A percentile compares a stretch with the other conserved stretches of the same genome.
These are phyloP conservation scores for Barnettozyma californica DNA, from an alignment of 805 yeast genomes.

Conservation along the genomic window DNA sequence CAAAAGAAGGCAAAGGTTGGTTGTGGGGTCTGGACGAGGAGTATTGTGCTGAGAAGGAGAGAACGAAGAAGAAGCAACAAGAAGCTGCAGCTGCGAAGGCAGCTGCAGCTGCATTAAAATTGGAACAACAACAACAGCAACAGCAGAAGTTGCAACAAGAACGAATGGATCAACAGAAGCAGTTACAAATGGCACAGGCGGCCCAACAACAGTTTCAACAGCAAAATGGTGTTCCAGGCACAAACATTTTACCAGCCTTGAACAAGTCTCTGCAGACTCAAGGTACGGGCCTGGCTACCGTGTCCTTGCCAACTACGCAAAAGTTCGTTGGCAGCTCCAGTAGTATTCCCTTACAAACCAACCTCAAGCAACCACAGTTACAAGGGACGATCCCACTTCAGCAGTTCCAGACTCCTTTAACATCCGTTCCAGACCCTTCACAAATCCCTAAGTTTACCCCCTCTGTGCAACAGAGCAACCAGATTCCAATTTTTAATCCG, in stretches of 20 bases:
- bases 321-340: background rate
- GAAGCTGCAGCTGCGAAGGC: conserved; percentile 59
- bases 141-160: conserved; percentile 26
- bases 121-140: conserved; percentile 45
- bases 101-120: conserved; percentile 46
- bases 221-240: conserved; percentile 1
- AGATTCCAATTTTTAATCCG: conserved; percentile 8
- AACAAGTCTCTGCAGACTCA: conserved; percentile 4
- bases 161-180: conserved; percentile 25
- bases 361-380: background rate
- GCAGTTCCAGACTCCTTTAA: background rate
- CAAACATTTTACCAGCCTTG: conserved; percentile 1
- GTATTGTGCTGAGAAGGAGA: conserved; percentile 77
- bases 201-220: conserved; percentile 13
- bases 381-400: conserved; percentile 1
- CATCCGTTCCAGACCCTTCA: conserved; percentile 5
- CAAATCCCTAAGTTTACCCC: conserved; percentile 9
- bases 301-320: conserved; percentile 2
- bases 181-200: conserved; percentile 19
- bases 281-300: background rate
- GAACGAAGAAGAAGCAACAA: conserved; percentile 59
- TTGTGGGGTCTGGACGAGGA: conserved; percentile 89
- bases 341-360: conserved; percentile 3
- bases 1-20: conserved; percentile 92
- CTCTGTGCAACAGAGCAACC: conserved; percentile 3